phyloP scores from a whole-genome alignment of 345 rosid genomes.

The Brassica carinata region DNA sequence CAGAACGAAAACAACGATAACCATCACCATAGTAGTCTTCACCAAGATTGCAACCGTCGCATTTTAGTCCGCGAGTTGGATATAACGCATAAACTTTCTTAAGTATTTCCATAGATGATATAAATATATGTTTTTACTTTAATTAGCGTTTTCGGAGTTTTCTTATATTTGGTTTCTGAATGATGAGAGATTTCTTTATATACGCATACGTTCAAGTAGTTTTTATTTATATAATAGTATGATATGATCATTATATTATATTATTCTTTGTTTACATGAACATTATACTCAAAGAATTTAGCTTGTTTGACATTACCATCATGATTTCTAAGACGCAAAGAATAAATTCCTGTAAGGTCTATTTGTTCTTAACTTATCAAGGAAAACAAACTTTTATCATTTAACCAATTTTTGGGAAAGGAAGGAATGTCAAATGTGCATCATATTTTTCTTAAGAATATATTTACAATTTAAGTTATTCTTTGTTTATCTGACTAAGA shows the following conservation, averaged over 20 bases:
- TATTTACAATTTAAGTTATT: neutral
- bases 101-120: neutral
- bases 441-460: neutral
- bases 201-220: neutral
- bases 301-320: neutral
- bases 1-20: neutral
- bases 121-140: neutral
- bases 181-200: neutral
- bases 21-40: neutral
- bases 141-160: neutral
- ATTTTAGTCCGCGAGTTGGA: neutral
- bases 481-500: neutral
- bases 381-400: neutral
- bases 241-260: neutral
- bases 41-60: neutral
- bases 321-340: neutral
- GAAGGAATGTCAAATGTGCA: neutral
- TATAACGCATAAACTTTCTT: neutral
- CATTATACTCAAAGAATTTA: neutral
- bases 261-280: conserved; percentile 9
- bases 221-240: neutral
- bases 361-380: neutral
- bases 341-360: neutral
- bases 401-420: neutral
- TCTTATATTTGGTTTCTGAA: neutral